These are phyloP conservation scores for Leccinum ponderosum DNA, from an alignment of 1,284 basidiomycete species.

Conservation along the genomic window DNA sequence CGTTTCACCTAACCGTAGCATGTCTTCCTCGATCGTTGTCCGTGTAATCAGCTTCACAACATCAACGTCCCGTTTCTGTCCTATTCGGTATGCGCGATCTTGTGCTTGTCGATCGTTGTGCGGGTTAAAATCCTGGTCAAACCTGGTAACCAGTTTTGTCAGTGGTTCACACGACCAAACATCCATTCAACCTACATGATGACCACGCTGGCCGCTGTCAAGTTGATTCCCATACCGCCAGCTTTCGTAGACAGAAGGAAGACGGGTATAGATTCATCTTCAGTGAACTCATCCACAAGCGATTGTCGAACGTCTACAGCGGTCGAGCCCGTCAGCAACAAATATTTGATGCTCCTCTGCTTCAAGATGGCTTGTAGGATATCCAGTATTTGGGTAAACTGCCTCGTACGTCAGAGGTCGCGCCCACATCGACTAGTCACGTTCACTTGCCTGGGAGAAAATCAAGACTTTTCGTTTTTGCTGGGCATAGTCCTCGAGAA, in stretches of 20 bases:
- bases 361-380: slow-evolving; percentile 89
- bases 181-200: slow-evolving; percentile 62
- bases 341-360: slow-evolving; percentile 74
- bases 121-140: slow-evolving; percentile 97
- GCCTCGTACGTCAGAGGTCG: slow-evolving; percentile 2
- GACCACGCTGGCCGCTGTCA: slow-evolving; percentile 91
- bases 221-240: slow-evolving; percentile 89
- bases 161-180: background rate
- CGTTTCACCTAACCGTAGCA: slow-evolving; percentile 85
- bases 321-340: slow-evolving; percentile 93
- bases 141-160: slow-evolving; percentile 46
- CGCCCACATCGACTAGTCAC: background rate
- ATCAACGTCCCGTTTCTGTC: slow-evolving; percentile 88
- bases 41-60: slow-evolving; percentile 93
- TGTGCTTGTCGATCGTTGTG: slow-evolving; percentile 95
- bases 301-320: slow-evolving; percentile 93
- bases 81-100: slow-evolving; percentile 98
- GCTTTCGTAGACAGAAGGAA: slow-evolving; percentile 97
- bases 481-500: slow-evolving; percentile 70
- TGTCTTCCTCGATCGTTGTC: slow-evolving; percentile 96
- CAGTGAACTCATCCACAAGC: slow-evolving; percentile 96
- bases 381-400: slow-evolving; percentile 96
- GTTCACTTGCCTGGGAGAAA: slow-evolving; percentile 79
- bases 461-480: slow-evolving; percentile 86
- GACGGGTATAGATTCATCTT: slow-evolving; percentile 86